These are phyloP conservation scores for Coemansia sp. DNA, from an alignment of 192 early-diverging fungal genomes.

Conservation along the genomic window DNA sequence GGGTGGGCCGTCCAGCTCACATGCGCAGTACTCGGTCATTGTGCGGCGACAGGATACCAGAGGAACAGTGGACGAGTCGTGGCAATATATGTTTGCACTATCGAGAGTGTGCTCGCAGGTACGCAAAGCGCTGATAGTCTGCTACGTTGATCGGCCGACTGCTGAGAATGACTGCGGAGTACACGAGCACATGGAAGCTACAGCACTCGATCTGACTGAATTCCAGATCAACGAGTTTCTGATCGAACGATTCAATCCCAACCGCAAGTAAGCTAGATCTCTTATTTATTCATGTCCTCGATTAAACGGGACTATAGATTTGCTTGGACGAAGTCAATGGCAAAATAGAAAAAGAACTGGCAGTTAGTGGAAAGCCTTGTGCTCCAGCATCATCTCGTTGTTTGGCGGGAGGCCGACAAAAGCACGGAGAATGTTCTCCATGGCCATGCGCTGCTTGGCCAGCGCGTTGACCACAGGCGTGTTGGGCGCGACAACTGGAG, in stretches of 20 bases:
- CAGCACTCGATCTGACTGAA: conserved; percentile 17
- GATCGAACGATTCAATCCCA: conserved; percentile 45
- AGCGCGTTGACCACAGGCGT: conserved; percentile 97
- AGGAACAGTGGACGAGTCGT: conserved; percentile 14
- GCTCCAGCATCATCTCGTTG: conserved; percentile 97
- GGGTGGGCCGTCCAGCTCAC: conserved; percentile 33
- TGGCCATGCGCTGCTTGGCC: conserved; percentile 89
- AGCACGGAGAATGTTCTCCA: conserved; percentile 98
- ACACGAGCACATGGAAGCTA: background rate
- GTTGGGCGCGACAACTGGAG: conserved; percentile 87
- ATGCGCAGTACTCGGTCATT: conserved; percentile 44
- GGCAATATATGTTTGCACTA: conserved; percentile 43
- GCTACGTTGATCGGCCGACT: conserved; percentile 32
- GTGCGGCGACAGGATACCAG: conserved; percentile 1
- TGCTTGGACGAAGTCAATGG: no score
- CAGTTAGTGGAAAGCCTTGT: conserved; percentile 66
- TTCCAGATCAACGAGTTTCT: conserved; percentile 32
- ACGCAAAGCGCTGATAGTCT: conserved; percentile 41
- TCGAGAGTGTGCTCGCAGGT: conserved; percentile 41
- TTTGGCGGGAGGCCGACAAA: conserved; percentile 93
- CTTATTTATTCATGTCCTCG: no score
- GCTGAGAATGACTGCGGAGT: background rate
- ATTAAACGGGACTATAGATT: no score
- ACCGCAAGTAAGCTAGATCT: conserved; percentile 16
- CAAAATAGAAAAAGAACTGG: background rate